These are phyloP conservation scores for Echinosophora koreensis DNA, from an alignment of 306 rosid species.

Conservation along the genomic window DNA sequence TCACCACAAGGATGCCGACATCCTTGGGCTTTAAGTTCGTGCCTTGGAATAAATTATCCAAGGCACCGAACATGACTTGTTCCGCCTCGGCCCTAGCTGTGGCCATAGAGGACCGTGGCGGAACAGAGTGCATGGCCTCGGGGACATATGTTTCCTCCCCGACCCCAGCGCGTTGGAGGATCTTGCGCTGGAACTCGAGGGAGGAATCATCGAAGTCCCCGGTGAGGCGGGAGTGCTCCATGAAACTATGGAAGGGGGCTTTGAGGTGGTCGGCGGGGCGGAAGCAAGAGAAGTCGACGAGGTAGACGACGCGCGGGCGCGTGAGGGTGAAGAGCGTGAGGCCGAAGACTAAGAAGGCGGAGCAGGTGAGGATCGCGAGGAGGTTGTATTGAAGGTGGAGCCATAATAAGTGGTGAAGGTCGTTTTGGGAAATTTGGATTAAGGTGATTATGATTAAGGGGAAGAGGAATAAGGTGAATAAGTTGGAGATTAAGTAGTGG, in stretches of 20 bases:
- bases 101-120: constrained; percentile 69
- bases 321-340: constrained; percentile 68
- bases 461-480: constrained; percentile 60
- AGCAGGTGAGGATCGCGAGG: constrained; percentile 59
- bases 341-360: constrained; percentile 69
- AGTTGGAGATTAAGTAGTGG: constrained; percentile 76
- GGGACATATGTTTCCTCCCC: constrained; percentile 79
- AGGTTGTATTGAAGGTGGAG: constrained; percentile 82
- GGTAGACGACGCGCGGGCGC: constrained; percentile 66
- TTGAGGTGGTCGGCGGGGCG: constrained; percentile 71
- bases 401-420: constrained; percentile 72
- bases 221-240: constrained; percentile 68
- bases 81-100: constrained; percentile 76
- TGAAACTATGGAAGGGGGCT: constrained; percentile 62
- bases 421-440: constrained; percentile 68
- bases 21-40: constrained; percentile 65
- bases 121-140: constrained; percentile 71
- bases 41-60: constrained; percentile 63
- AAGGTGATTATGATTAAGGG: constrained; percentile 69
- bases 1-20: constrained; percentile 74
- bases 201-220: constrained; percentile 75
- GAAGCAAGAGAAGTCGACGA: constrained; percentile 67
- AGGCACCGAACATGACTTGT: constrained; percentile 75
- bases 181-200: constrained; percentile 77
- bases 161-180: constrained; percentile 72